Conservation (phyloP, 2,329 filamentous ascomycete species). For the Penicillium sp. region DNA sequence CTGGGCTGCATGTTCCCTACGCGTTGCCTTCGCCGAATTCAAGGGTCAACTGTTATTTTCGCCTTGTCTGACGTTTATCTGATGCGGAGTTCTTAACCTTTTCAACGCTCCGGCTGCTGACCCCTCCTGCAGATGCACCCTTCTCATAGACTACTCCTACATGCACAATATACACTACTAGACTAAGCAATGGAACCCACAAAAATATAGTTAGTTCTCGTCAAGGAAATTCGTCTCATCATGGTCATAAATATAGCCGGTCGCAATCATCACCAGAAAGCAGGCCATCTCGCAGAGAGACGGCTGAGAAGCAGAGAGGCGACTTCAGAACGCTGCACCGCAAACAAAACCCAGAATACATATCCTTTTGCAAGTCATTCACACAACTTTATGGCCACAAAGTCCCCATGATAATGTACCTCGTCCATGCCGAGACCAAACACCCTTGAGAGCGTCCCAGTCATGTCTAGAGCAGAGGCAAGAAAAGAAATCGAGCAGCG, state of each 20-base stretch:
- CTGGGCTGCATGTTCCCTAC: background rate
- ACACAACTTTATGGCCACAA: slow-evolving; percentile 15
- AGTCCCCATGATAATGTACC: slow-evolving; percentile 11
- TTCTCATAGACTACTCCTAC: background rate
- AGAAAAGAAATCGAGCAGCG: background rate
- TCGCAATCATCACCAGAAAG: slow-evolving; percentile 26
- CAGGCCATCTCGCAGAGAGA: slow-evolving; percentile 25
- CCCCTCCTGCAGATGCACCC: background rate
- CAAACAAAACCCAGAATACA: slow-evolving; percentile 23
- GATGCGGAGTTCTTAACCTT: slow-evolving; percentile 8
- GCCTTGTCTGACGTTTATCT: background rate
- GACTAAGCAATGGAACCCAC: slow-evolving; percentile 15
- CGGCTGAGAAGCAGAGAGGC: slow-evolving; percentile 20
- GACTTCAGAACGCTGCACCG: slow-evolving; percentile 22
- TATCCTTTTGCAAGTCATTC: slow-evolving; percentile 17
- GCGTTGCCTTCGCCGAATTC: background rate
- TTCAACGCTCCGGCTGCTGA: too few relatives aligned
- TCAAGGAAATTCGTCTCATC: slow-evolving; percentile 44
- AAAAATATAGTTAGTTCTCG: slow-evolving; percentile 27
- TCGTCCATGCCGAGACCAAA: slow-evolving; percentile 6
- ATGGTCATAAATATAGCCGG: slow-evolving; percentile 39
- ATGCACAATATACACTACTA: background rate
- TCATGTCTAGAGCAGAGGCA: slow-evolving; percentile 10
- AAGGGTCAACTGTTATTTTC: background rate
- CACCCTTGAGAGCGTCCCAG: slow-evolving; percentile 1